phyloP scores from a whole-genome alignment of 2,329 filamentous ascomycete genomes.

The Fusarium stilboides region DNA sequence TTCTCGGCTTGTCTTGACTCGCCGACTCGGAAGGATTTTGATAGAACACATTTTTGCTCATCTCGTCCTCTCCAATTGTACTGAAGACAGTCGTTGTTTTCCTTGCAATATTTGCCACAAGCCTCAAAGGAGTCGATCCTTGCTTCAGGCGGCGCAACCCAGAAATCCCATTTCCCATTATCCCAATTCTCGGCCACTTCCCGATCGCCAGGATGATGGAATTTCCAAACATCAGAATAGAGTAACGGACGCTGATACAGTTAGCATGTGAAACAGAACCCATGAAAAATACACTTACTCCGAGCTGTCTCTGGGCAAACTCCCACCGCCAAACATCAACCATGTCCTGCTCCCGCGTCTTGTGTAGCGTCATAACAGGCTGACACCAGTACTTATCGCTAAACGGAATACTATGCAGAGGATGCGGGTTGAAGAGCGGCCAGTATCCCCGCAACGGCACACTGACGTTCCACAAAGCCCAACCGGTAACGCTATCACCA shows the following conservation, averaged over 20 bases:
- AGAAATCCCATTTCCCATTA: slow-evolving; percentile 53
- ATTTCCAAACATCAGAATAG: slow-evolving; percentile 57
- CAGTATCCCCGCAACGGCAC: slow-evolving; percentile 63
- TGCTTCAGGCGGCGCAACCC: slow-evolving; percentile 46
- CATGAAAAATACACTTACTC: slow-evolving; percentile 47
- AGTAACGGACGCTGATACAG: slow-evolving; percentile 53
- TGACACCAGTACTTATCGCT: slow-evolving; percentile 66
- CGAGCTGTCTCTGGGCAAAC: slow-evolving; percentile 50
- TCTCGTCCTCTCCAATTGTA: slow-evolving; percentile 54
- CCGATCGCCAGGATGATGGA: slow-evolving; percentile 54
- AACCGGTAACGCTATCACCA: slow-evolving; percentile 67
- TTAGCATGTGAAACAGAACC: slow-evolving; percentile 28
- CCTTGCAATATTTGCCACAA: slow-evolving; percentile 50
- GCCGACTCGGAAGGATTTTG: slow-evolving; percentile 51
- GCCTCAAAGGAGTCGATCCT: slow-evolving; percentile 48
- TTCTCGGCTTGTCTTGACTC: slow-evolving; percentile 43
- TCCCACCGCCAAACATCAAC: slow-evolving; percentile 64
- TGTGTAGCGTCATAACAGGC: slow-evolving; percentile 65
- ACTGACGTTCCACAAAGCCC: slow-evolving; percentile 61
- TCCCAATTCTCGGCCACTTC: slow-evolving; percentile 50
- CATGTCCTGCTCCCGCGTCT: slow-evolving; percentile 64
- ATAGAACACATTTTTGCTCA: slow-evolving; percentile 50
- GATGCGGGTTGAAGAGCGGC: slow-evolving; percentile 66
- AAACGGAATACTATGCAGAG: slow-evolving; percentile 65
- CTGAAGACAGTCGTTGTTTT: slow-evolving; percentile 48